phyloP scores from a whole-genome alignment of 495 filamentous ascomycete genomes.

The Cladorrhinum samala region DNA sequence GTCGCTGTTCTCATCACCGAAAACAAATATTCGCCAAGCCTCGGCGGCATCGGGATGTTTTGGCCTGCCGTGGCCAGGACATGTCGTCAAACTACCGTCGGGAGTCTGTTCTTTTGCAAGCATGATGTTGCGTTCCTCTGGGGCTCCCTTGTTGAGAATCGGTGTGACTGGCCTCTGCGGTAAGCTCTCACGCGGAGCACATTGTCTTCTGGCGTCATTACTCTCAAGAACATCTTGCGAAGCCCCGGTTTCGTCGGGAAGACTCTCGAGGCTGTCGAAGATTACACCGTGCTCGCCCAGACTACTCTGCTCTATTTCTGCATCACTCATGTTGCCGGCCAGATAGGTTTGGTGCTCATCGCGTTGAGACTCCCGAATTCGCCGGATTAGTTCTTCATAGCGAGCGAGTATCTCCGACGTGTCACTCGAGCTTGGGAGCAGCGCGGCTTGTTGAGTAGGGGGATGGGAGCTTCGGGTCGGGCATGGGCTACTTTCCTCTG shows the following conservation, averaged over 20 bases:
- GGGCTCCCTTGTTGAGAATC: no score
- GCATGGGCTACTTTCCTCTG: not conserved
- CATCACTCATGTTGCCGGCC: not conserved
- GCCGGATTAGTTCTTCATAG: conserved; percentile 10
- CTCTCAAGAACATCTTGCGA: no score
- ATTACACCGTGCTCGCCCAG: not conserved
- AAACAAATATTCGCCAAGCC: conserved; percentile 37
- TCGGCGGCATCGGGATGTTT: conserved; percentile 18
- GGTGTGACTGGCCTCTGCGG: no score
- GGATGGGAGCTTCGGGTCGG: not conserved
- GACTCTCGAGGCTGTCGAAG: not conserved
- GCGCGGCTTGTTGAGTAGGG: not conserved
- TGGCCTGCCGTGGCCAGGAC: not conserved
- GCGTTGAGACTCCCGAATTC: conserved; percentile 16
- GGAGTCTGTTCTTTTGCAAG: not conserved
- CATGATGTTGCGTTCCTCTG: not conserved
- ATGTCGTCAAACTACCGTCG: not conserved
- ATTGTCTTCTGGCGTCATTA: no score
- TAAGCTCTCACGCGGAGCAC: no score
- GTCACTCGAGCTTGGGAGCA: conserved; percentile 6
- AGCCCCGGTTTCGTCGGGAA: no score
- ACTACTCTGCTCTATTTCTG: not conserved
- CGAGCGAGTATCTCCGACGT: conserved; percentile 12
- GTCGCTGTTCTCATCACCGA: conserved; percentile 28
- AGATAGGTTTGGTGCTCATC: not conserved